Evolutionary conservation across 1,284 basidiomycete genomes (phyloP).

Genomic region (Trichosporon sp.): DNA sequence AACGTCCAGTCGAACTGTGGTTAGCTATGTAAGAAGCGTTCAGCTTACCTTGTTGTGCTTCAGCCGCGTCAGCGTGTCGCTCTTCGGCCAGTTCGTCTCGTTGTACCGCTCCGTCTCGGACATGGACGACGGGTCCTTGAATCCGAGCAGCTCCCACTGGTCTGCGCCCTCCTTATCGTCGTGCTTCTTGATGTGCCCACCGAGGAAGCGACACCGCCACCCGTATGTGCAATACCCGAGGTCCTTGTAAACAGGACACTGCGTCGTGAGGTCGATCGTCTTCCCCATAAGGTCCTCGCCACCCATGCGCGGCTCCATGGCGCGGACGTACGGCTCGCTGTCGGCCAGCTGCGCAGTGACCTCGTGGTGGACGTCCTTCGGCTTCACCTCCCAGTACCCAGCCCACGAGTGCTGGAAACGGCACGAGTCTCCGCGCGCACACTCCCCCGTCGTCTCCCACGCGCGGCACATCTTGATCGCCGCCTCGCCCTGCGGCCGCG

Average conservation of each 20-base stretch:
- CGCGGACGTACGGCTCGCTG: constrained; percentile 48
- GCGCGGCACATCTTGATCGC: constrained; percentile 36
- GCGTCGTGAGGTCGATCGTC: constrained; percentile 32
- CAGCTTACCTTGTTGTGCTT: constrained; percentile 62
- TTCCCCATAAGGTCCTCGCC: constrained; percentile 31
- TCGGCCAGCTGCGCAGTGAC: constrained; percentile 50
- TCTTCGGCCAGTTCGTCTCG: constrained; percentile 70
- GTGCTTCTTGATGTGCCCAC: constrained; percentile 59
- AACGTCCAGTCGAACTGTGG: constrained; percentile 59
- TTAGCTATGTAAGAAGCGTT: neutral
- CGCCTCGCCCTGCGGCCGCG: constrained; percentile 58
- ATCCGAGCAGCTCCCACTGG: constrained; percentile 48
- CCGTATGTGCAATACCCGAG: constrained; percentile 79
- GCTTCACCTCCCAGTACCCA: constrained; percentile 71
- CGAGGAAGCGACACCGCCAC: constrained; percentile 85
- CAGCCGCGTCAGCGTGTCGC: constrained; percentile 58
- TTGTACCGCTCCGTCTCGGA: constrained; percentile 47
- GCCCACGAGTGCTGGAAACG: constrained; percentile 73
- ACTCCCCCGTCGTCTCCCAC: constrained; percentile 38
- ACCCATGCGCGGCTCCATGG: constrained; percentile 15
- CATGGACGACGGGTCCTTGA: neutral
- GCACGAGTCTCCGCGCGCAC: constrained; percentile 52
- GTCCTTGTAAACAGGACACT: constrained; percentile 69
- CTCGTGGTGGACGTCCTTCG: constrained; percentile 65
- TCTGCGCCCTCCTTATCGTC: constrained; percentile 20